A percentile compares a stretch with the other conserved stretches of the same genome.
Conservation (phyloP, 495 filamentous ascomycete species). For the Neurospora tetraspora region DNA sequence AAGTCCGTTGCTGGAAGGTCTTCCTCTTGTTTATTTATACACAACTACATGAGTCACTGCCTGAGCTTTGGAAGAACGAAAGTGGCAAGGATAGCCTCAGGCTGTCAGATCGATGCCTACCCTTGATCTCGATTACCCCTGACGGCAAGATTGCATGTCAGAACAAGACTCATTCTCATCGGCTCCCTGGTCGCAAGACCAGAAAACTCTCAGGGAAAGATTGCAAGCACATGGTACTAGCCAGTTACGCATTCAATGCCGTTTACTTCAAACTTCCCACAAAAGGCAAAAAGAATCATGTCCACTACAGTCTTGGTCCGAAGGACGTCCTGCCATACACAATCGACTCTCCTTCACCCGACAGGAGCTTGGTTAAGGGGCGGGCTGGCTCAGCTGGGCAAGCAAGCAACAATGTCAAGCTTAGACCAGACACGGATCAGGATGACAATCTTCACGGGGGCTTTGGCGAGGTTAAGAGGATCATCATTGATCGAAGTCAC, state of each 20-base stretch:
- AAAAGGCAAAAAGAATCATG: not conserved
- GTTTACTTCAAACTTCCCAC: not conserved
- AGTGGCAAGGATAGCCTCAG: not conserved
- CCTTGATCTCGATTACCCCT: not conserved
- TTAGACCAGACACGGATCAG: not conserved
- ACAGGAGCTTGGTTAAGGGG: not conserved
- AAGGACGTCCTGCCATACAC: not conserved
- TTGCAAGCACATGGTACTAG: not conserved
- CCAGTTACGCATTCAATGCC: not conserved
- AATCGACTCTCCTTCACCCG: not conserved
- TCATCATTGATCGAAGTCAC: not conserved
- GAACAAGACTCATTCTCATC: not conserved
- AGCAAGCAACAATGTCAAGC: not conserved
- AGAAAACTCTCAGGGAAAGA: rapidly evolving
- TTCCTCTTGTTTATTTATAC: not conserved
- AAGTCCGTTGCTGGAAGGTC: not conserved
- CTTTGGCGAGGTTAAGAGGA: not conserved
- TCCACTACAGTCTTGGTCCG: not conserved
- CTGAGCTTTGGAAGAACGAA: not conserved
- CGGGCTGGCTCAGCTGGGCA: not conserved
- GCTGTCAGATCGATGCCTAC: not conserved
- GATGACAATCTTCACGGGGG: not conserved
- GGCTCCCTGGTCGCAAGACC: rapidly evolving
- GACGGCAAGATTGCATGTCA: not conserved
- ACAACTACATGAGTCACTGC: rapidly evolving